Evolutionary conservation across 441 rosid species (phyloP).

Genomic region (Aleurites moluccanus): DNA sequence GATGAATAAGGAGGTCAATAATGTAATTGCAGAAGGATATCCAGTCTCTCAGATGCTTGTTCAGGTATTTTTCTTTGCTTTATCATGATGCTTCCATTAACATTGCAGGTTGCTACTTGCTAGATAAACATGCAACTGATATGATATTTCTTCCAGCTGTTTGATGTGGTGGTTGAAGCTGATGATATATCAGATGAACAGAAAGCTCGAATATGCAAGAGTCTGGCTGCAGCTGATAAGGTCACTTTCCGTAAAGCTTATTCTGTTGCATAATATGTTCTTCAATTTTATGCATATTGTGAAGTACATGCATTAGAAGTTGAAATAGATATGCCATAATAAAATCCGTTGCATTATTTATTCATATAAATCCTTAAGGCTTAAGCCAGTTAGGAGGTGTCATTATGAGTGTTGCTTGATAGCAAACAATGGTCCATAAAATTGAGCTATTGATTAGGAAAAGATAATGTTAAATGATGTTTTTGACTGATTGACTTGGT

Average conservation of each 20-base stretch:
- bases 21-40: constrained; percentile 83
- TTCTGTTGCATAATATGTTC: neutral
- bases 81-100: neutral
- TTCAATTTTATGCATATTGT: neutral
- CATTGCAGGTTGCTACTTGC: neutral
- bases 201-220: constrained; percentile 86
- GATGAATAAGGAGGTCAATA: constrained; percentile 83
- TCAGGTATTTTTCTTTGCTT: constrained; percentile 49
- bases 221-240: constrained; percentile 81
- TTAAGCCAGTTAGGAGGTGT: constrained; percentile 11
- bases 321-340: neutral
- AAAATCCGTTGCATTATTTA: neutral
- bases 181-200: constrained; percentile 84
- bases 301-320: neutral
- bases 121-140: constrained; percentile 20
- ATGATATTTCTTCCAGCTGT: constrained; percentile 48
- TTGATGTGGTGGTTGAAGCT: constrained; percentile 62
- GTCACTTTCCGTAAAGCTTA: constrained; percentile 38
- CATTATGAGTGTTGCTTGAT: neutral
- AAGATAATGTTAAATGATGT: neutral
- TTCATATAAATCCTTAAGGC: neutral
- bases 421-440: neutral
- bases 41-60: constrained; percentile 87
- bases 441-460: neutral
- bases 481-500: neutral